Evolutionary conservation across 2,329 filamentous ascomycete genomes (phyloP).

Genomic region (Rugonectria rugulosa): DNA sequence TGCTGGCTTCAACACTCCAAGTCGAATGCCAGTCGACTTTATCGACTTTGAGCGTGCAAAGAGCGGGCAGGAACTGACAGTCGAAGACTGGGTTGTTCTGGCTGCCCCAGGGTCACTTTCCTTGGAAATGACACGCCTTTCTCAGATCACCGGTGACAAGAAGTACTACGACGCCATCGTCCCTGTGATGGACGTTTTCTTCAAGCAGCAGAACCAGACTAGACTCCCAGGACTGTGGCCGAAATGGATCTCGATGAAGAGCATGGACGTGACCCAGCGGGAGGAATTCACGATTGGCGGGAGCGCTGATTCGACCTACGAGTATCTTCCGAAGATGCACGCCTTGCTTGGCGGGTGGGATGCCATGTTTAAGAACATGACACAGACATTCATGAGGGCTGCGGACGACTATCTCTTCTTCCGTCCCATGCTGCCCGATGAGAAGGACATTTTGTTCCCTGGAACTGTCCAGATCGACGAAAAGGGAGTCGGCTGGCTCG

Average conservation of each 20-base stretch:
- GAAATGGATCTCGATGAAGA: conserved; percentile 43
- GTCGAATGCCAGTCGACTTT: conserved; percentile 59
- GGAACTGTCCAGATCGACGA: conserved; percentile 56
- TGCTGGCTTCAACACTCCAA: conserved; percentile 60
- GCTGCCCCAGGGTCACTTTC: conserved; percentile 68
- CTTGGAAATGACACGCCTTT: conserved; percentile 77
- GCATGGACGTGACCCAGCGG: conserved; percentile 63
- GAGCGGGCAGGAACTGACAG: conserved; percentile 57
- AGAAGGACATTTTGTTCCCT: conserved; percentile 72
- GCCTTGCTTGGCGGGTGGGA: conserved; percentile 71
- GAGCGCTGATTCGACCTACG: conserved; percentile 64
- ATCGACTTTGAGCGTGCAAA: conserved; percentile 49
- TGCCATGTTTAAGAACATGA: conserved; percentile 69
- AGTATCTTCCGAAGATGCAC: conserved; percentile 69
- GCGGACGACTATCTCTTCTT: conserved; percentile 71
- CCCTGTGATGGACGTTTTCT: conserved; percentile 73
- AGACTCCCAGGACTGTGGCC: conserved; percentile 80
- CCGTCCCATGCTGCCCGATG: conserved; percentile 69
- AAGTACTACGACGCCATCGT: conserved; percentile 82
- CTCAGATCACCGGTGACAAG: conserved; percentile 73
- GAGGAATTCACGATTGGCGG: conserved; percentile 60
- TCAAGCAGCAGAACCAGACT: conserved; percentile 71
- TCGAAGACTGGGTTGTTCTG: conserved; percentile 55
- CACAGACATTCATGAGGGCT: conserved; percentile 62
- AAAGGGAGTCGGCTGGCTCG: conserved; percentile 25